Evolutionary conservation across 148 eudicot genomes (phyloP), one percentile per base, ranked within the genome.

Genomic region (Simmondsia chinensis): DNA sequence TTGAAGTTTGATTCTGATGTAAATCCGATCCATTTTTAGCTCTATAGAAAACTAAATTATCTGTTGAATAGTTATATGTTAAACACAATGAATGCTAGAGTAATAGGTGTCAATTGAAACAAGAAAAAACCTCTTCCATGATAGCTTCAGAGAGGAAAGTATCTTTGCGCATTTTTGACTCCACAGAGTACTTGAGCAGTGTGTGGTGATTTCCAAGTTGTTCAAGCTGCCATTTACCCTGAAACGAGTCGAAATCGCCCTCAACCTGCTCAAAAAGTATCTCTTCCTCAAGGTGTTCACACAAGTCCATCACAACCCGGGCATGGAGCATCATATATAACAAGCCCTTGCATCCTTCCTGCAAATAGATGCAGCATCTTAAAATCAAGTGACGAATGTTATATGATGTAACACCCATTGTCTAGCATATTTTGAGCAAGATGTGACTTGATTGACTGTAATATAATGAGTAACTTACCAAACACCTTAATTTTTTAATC

Each of bases 301-400:
- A 79, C 59, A 91, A 66, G 61, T 91, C 97, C 69, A 91, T 65
- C 55, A 91, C 74, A 47, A 86, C 88, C 33, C 88, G 85, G 22
- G 95, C 95, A 68, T 89, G 95, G 46, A 91, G 95, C 50, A 91
- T 95, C 97, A 91, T 91, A 56, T 91, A 91, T 58, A 91, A 52
- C 23, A 91, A 69, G 21, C 88, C 97, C 66, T 91, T 91, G 82
- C 97, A 89, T 52, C 97, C 97, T 81, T 91, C 97, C 97, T 91
- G 78, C 19, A 63, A 50, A 44, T 19, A 9, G 33, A 54, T 6
- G 47, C 29, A 17, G 19, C 20, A 24, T 21, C 5, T 23, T 15
- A 52, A 39, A 20, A 8, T 40, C 31, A 46, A n/a, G n/a, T n/a
- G n/a, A n/a, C n/a, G n/a, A n/a, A n/a, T n/a, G n/a, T n/a, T n/a